These are phyloP conservation scores for Acer negundo DNA, from an alignment of 345 rosid genomes.

Conservation along the genomic window DNA sequence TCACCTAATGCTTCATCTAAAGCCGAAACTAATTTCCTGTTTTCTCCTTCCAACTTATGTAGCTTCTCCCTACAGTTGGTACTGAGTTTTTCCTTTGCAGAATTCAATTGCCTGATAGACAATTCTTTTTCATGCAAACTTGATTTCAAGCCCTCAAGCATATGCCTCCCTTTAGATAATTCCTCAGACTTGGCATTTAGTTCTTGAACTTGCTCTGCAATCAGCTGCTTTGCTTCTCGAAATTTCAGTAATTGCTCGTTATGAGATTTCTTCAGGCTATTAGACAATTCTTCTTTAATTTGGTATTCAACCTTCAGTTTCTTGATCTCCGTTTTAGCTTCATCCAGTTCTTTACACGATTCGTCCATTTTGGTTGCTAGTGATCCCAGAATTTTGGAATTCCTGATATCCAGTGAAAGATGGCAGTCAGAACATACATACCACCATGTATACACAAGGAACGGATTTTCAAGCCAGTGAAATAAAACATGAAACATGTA, in stretches of 20 bases:
- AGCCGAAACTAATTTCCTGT: background rate
- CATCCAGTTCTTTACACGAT: background rate
- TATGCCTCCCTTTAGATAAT: constrained; percentile 9
- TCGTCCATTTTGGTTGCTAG: background rate
- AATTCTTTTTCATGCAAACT: constrained; percentile 2
- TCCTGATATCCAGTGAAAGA: background rate
- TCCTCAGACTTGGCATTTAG: constrained; percentile 14
- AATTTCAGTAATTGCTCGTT: background rate
- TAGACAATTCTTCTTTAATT: constrained; percentile 5
- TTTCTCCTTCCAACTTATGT: constrained; percentile 11
- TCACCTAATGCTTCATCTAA: constrained; percentile 12
- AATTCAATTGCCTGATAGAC: background rate
- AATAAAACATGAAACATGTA: no score
- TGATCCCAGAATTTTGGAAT: no score
- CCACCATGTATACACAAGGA: background rate
- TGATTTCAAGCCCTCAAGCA: background rate
- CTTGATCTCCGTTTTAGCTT: constrained; percentile 10
- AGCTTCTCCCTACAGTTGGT: background rate
- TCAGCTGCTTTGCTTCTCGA: background rate
- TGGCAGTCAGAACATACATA: no score
- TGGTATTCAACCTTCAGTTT: constrained; percentile 10
- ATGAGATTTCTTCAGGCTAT: constrained; percentile 5
- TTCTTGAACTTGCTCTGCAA: background rate
- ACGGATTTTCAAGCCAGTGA: background rate
- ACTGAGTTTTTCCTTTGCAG: constrained; percentile 8